A percentile compares a stretch with the other conserved stretches of the same genome.
Evolutionary conservation across 2,329 filamentous ascomycete genomes (phyloP).

Genomic region (Eutypella sp.): DNA sequence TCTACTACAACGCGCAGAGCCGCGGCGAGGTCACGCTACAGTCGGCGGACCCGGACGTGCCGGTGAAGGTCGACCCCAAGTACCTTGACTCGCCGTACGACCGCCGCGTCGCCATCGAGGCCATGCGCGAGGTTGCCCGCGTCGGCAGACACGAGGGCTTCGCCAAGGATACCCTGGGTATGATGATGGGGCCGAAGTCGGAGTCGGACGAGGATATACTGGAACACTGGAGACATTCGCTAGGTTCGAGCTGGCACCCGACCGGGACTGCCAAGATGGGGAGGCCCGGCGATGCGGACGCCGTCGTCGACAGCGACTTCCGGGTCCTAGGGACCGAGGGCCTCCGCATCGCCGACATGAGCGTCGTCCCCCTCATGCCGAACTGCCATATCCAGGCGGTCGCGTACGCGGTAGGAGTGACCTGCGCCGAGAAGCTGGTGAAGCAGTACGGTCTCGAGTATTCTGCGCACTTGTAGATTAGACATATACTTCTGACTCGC

Average conservation of each 20-base stretch:
- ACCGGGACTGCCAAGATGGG: conserved; percentile 56
- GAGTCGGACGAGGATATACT: conserved; percentile 50
- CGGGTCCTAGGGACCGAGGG: conserved; percentile 42
- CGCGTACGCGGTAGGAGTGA: conserved; percentile 49
- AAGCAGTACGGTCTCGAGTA: conserved; percentile 34
- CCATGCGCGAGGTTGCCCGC: conserved; percentile 36
- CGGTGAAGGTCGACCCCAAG: conserved; percentile 48
- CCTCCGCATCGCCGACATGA: conserved; percentile 47
- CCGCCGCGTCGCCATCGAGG: conserved; percentile 42
- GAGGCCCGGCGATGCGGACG: conserved; percentile 31
- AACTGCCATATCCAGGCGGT: conserved; percentile 48
- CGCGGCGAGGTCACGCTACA: conserved; percentile 47
- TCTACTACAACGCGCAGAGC: conserved; percentile 50
- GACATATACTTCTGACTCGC: too few relatives aligned
- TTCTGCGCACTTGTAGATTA: too few relatives aligned
- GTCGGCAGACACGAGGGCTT: conserved; percentile 40
- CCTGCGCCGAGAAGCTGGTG: conserved; percentile 45
- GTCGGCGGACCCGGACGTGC: conserved; percentile 45
- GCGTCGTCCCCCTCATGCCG: conserved; percentile 44
- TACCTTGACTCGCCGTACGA: conserved; percentile 52
- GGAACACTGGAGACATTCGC: conserved; percentile 37
- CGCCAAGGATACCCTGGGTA: conserved; percentile 36
- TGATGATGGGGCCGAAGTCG: conserved; percentile 38
- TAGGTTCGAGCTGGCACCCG: conserved; percentile 49
- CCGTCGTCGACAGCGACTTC: conserved; percentile 46